Percentiles rank a stretch among this genome's conserved stretches.
Evolutionary conservation across 2,329 filamentous ascomycete genomes (phyloP).

Genomic region (Thielaviopsis musarum): DNA sequence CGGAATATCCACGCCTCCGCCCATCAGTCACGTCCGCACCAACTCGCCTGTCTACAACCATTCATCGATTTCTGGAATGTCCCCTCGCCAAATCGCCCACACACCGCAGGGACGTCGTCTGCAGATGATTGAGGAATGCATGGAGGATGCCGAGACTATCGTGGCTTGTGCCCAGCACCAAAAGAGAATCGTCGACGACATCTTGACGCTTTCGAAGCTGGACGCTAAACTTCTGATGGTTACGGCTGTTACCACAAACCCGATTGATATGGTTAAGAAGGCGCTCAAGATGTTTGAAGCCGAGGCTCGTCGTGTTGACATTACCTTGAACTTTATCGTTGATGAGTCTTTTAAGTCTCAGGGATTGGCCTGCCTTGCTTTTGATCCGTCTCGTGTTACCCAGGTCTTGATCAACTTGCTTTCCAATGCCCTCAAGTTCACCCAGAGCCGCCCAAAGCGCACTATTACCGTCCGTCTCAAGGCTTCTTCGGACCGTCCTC

Average conservation of each 20-base stretch:
- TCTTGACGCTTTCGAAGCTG: constrained; percentile 57
- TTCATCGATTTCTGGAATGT: neutral
- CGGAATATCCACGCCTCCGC: neutral
- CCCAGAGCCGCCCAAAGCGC: constrained; percentile 41
- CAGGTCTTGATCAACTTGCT: constrained; percentile 69
- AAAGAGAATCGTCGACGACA: constrained; percentile 62
- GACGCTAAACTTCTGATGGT: constrained; percentile 60
- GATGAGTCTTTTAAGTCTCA: constrained; percentile 43
- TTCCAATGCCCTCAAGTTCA: constrained; percentile 73
- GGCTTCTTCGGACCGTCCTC: constrained; percentile 24
- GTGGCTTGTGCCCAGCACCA: constrained; percentile 64
- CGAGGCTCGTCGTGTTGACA: constrained; percentile 52
- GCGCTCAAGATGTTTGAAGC: constrained; percentile 66
- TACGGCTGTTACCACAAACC: constrained; percentile 52
- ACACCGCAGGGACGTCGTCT: neutral
- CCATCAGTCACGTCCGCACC: neutral
- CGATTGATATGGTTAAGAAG: constrained; percentile 46
- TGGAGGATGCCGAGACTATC: constrained; percentile 64
- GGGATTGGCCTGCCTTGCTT: constrained; percentile 44
- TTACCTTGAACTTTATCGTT: constrained; percentile 46
- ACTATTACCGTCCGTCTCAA: constrained; percentile 34
- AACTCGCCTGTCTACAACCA: neutral
- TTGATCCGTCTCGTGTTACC: constrained; percentile 59
- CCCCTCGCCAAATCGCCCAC: constrained; percentile 1
- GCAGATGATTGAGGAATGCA: constrained; percentile 27